Conservation (phyloP, 2,329 filamentous ascomycete species). For the Aspergillus proliferans region DNA sequence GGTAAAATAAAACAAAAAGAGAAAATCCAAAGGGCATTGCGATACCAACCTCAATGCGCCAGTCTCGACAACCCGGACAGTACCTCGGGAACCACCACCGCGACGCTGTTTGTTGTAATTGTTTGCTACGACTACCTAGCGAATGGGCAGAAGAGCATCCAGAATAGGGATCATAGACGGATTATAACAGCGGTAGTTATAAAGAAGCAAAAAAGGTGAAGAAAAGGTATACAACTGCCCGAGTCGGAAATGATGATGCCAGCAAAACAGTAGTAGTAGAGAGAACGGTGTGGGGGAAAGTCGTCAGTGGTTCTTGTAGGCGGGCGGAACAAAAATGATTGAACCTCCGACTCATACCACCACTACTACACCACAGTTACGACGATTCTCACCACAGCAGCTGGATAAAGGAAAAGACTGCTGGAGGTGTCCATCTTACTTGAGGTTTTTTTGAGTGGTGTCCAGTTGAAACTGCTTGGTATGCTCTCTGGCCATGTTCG, state of each 20-base stretch:
- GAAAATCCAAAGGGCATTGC: constrained; percentile 1
- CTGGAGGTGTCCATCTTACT: too few relatives aligned
- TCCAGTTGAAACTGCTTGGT: too few relatives aligned
- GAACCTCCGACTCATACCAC: neutral
- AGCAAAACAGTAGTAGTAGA: neutral
- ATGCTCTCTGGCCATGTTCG: neutral
- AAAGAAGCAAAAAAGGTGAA: neutral
- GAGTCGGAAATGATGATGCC: neutral
- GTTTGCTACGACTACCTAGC: neutral
- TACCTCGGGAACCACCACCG: constrained; percentile 10
- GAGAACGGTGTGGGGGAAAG: neutral
- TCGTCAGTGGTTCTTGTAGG: neutral
- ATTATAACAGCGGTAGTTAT: neutral
- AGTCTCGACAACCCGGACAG: constrained; percentile 25
- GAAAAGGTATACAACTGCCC: neutral
- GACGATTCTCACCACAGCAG: neutral
- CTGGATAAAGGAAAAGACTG: neutral
- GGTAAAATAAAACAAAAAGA: neutral
- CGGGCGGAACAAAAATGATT: neutral
- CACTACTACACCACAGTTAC: neutral
- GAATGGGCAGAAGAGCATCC: neutral
- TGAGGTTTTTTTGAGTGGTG: too few relatives aligned
- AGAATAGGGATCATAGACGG: neutral
- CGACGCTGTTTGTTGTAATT: neutral
- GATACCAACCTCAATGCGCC: constrained; percentile 36